Evolutionary conservation across 257 asterid species (phyloP).

Genomic region (Salvia rosmarinus): DNA sequence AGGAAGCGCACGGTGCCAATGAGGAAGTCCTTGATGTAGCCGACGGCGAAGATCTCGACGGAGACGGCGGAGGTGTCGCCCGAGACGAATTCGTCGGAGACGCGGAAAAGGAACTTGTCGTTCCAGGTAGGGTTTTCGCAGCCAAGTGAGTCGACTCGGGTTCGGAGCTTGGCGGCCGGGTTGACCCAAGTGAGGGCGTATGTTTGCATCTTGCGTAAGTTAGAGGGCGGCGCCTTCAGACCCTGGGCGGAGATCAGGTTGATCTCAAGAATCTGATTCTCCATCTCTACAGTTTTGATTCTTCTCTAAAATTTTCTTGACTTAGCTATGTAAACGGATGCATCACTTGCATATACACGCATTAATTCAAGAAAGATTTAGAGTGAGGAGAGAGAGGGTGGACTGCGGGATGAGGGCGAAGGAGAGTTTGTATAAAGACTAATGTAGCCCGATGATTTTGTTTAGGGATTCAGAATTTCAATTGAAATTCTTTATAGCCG

Average conservation of each 20-base stretch:
- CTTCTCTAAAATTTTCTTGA: conserved; percentile 24
- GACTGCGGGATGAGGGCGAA: background rate
- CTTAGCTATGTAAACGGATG: conserved; percentile 11
- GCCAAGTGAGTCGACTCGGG: conserved; percentile 64
- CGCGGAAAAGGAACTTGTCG: conserved; percentile 86
- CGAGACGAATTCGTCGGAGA: conserved; percentile 60
- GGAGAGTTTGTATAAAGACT: background rate
- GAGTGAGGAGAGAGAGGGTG: conserved; percentile 3
- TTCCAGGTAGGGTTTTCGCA: conserved; percentile 92
- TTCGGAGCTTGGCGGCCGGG: conserved; percentile 72
- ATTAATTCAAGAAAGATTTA: conserved; percentile 23
- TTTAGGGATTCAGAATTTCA: background rate
- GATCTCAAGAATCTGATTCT: conserved; percentile 71
- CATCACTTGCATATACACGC: background rate
- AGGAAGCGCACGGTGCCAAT: conserved; percentile 81
- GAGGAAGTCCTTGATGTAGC: conserved; percentile 61
- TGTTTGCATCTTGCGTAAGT: conserved; percentile 62
- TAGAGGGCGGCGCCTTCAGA: conserved; percentile 60
- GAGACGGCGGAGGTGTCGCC: conserved; percentile 85
- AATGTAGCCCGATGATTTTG: no score
- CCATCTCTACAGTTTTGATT: conserved; percentile 31
- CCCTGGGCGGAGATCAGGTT: conserved; percentile 94
- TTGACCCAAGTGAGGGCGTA: conserved; percentile 82
- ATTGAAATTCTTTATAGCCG: background rate
- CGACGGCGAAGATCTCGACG: conserved; percentile 78